Conservation (phyloP, 305 asterid genomes). For the Coffea humblotiana region DNA sequence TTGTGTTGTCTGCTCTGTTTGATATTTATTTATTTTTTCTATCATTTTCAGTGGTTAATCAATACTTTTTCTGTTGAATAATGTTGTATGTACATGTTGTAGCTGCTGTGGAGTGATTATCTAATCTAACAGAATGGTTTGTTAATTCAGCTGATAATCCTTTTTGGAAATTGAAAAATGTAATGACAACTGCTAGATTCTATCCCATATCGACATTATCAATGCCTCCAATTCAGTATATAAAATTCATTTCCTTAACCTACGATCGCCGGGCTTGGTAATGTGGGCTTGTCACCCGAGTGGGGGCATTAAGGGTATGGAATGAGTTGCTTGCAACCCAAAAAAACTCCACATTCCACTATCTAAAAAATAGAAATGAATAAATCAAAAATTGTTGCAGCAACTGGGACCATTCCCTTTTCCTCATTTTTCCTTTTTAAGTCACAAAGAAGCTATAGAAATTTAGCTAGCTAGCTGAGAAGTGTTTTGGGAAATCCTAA, state of each 20-base stretch:
- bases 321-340: neutral
- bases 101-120: neutral
- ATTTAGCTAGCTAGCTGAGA: neutral
- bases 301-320: constrained; percentile 10
- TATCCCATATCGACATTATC: neutral
- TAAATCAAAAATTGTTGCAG: neutral
- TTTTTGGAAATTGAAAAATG: neutral
- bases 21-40: neutral
- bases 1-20: neutral
- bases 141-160: neutral
- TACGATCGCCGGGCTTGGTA: neutral
- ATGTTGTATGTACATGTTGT: neutral
- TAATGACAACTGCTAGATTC: neutral
- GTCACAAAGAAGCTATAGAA: neutral
- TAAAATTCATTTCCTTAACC: neutral
- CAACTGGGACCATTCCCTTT: neutral
- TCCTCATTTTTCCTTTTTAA: neutral
- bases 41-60: neutral
- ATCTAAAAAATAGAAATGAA: neutral
- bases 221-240: neutral
- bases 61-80: neutral
- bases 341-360: neutral
- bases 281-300: neutral
- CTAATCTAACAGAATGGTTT: neutral
- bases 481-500: neutral